Base-by-base conservation (phyloP, 2,329 filamentous ascomycete species). In the Capronia coronata region DNA sequence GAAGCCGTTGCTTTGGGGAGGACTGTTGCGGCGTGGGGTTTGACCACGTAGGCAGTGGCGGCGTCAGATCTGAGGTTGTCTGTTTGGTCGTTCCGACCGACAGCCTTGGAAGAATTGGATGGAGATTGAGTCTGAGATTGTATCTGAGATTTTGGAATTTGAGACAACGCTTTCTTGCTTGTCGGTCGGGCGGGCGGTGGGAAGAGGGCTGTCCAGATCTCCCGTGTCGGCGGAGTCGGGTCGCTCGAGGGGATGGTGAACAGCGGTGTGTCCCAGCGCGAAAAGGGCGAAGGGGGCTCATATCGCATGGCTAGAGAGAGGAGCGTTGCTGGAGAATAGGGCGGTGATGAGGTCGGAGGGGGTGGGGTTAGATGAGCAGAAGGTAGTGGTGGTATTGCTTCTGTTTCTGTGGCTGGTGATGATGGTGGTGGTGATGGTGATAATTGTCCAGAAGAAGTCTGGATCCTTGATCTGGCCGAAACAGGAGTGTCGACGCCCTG, bases 211-310 rank as follows among this genome's bases (percentile, higher is more conserved):
- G 77, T 75, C 77, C 79, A 84, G 57, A 84, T 83, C 35, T 76
- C 73, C 37, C 77, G 73, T 51, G 71, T 71, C 9, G 78, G 79
- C 5, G 78, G 77, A 13, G 71, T 68, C 5, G 70, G 61, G 60
- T 83, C 80, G 49, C 74, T 70, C 58, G 73, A 75, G 4, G 77
- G 74, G 1, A 83, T 74, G 8, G 77, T 80, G 68, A 83, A 84
- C 16, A 83, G 72, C 0, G 80, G 80, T 41, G 78, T 79, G 63
- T 84, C 80, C 80, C 80, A 84, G 43, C 80, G 72, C 41, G 72
- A 79, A 72, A 82, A 78, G 30, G 77, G 79, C 61, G 78, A 80
- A n/a, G 80, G 80, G 66, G 83, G 80, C 67, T 84, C 80, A 62
- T 82, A 83, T 51, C 80, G 73, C 65, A 80, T 83, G 58, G 82